Conservation (phyloP, 768 basidiomycete species). For the Tulasnella sp. region DNA sequence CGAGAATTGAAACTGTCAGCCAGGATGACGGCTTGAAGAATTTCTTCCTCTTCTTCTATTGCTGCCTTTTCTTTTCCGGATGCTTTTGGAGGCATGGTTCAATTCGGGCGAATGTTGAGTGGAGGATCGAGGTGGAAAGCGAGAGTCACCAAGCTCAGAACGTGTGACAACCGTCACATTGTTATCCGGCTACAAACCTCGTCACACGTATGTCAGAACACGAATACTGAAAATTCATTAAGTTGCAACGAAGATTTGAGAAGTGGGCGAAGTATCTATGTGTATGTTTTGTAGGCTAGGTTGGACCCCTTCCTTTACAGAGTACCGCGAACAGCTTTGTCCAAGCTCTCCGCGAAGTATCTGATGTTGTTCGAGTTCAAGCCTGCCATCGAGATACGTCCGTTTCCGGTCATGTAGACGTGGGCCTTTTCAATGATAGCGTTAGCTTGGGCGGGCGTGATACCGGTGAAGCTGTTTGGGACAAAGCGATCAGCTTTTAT, state of each 20-base stretch:
- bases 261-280: background rate
- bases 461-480: constrained; percentile 62
- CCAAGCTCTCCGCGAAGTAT: constrained; percentile 61
- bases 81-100: constrained; percentile 53
- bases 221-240: background rate
- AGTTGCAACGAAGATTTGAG: background rate
- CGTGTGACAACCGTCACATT: background rate
- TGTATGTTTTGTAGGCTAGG: background rate
- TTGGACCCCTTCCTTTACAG: constrained; percentile 22
- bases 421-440: constrained; percentile 60
- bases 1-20: constrained; percentile 95
- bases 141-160: constrained; percentile 1
- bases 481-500: constrained; percentile 11
- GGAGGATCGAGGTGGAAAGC: background rate
- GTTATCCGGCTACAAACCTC: background rate
- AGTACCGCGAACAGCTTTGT: constrained; percentile 48
- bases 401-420: constrained; percentile 76
- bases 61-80: constrained; percentile 52
- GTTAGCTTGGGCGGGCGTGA: constrained; percentile 53
- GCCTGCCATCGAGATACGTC: constrained; percentile 91
- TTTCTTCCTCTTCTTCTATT: constrained; percentile 62
- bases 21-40: constrained; percentile 87
- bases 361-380: constrained; percentile 68
- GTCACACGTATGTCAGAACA: no score
- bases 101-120: background rate